These are phyloP conservation scores for Colletotrichum tropicale DNA, from an alignment of 2,329 filamentous ascomycete species.

Conservation along the genomic window DNA sequence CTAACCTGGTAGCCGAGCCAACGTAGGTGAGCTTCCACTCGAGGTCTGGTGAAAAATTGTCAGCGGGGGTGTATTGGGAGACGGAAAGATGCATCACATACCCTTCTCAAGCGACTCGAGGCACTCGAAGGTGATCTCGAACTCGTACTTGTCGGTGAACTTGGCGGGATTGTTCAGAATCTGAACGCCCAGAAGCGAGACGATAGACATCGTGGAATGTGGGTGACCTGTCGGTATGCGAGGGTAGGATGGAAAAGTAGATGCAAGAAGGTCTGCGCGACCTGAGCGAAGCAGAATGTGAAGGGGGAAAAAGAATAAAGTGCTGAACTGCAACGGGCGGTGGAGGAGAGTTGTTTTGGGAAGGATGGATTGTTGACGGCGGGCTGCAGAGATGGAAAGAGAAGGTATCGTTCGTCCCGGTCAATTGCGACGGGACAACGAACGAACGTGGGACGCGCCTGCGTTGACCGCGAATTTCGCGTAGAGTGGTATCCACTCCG, in stretches of 20 bases:
- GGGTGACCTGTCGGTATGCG: background rate
- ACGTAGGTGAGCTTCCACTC: conserved; percentile 99
- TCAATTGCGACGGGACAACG: conserved; percentile 21
- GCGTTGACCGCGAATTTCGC: conserved; percentile 22
- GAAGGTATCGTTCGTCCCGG: background rate
- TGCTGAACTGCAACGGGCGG: background rate
- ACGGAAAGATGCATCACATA: conserved; percentile 36
- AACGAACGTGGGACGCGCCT: conserved; percentile 19
- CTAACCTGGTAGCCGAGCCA: conserved; percentile 95
- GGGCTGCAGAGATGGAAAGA: conserved; percentile 9
- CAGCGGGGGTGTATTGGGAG: background rate
- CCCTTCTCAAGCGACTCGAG: conserved; percentile 93
- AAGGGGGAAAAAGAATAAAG: background rate
- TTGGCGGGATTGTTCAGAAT: conserved; percentile 96
- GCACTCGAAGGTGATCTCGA: conserved; percentile 99
- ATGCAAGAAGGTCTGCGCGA: background rate
- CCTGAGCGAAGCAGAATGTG: background rate
- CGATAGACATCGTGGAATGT: conserved; percentile 77
- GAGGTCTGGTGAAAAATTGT: conserved; percentile 66
- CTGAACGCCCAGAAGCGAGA: conserved; percentile 93
- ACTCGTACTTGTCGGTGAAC: conserved; percentile 92
- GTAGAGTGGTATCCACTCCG: conserved; percentile 17
- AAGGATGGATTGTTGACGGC: background rate
- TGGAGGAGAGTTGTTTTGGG: conserved; percentile 1
- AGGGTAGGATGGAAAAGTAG: background rate